phyloP scores from a whole-genome alignment of 1,284 basidiomycete species.

The Leccinum subfulvum region DNA sequence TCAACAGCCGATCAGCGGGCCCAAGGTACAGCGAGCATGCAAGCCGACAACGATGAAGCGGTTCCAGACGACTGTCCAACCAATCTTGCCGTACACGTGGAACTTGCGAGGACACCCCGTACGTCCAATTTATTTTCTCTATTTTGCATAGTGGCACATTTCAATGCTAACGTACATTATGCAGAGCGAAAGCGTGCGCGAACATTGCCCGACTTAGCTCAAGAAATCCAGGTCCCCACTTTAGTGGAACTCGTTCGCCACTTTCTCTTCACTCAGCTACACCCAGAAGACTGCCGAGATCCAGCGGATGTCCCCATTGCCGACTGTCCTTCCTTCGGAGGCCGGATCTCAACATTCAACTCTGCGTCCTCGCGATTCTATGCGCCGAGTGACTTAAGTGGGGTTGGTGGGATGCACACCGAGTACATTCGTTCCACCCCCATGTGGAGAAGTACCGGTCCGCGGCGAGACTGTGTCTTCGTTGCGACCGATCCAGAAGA shows the following conservation, averaged over 20 bases:
- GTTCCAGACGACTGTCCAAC: neutral
- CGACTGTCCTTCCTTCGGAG: neutral
- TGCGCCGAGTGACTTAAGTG: neutral
- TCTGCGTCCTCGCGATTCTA: neutral
- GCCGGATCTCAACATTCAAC: neutral
- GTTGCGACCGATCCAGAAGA: neutral
- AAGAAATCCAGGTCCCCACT: neutral
- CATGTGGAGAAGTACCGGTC: neutral
- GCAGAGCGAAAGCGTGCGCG: neutral
- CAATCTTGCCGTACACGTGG: neutral
- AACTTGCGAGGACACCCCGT: neutral
- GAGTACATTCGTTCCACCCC: neutral
- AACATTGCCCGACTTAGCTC: neutral
- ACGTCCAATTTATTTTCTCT: neutral
- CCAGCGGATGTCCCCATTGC: neutral
- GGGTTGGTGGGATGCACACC: neutral
- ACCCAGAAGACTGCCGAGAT: neutral
- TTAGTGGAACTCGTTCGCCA: neutral
- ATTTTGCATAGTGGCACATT: neutral
- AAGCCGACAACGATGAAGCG: neutral
- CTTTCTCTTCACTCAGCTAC: neutral
- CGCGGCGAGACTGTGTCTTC: neutral
- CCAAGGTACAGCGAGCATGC: neutral
- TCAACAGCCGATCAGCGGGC: neutral
- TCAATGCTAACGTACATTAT: neutral